These are phyloP conservation scores for Dioscorea zingiberensis DNA, from an alignment of 106 monocot species.

Conservation along the genomic window DNA sequence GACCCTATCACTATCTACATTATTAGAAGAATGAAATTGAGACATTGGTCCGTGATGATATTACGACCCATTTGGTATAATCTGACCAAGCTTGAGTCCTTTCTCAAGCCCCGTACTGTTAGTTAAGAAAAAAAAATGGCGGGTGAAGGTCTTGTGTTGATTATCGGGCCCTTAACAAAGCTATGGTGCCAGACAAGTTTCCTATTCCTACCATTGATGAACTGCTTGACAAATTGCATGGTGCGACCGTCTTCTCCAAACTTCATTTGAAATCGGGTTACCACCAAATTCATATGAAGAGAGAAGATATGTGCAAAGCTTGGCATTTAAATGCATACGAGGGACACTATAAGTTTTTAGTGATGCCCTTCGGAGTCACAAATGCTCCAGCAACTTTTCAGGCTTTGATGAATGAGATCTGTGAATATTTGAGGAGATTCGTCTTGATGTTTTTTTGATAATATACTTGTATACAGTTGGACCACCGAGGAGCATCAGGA, in stretches of 20 bases:
- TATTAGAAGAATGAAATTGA: conserved; percentile 1
- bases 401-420: too few relatives aligned
- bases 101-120: neutral
- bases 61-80: neutral
- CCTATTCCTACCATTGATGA: conserved; percentile 4
- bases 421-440: neutral
- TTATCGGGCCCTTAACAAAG: neutral
- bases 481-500: neutral
- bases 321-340: neutral
- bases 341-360: too few relatives aligned
- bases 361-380: too few relatives aligned
- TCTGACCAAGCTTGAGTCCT: neutral
- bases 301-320: neutral
- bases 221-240: conserved; percentile 2
- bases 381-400: too few relatives aligned
- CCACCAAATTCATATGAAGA: too few relatives aligned
- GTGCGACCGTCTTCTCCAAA: neutral
- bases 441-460: neutral
- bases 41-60: neutral
- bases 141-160: conserved; percentile 1
- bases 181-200: neutral
- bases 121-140: conserved; percentile 5
- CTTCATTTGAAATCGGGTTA: conserved; percentile 1
- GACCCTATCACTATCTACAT: neutral
- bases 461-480: neutral